Evolutionary conservation across 768 basidiomycete genomes (phyloP), one percentile per base, ranked within the genome.

Genomic region (Lactifluus piperatus): DNA sequence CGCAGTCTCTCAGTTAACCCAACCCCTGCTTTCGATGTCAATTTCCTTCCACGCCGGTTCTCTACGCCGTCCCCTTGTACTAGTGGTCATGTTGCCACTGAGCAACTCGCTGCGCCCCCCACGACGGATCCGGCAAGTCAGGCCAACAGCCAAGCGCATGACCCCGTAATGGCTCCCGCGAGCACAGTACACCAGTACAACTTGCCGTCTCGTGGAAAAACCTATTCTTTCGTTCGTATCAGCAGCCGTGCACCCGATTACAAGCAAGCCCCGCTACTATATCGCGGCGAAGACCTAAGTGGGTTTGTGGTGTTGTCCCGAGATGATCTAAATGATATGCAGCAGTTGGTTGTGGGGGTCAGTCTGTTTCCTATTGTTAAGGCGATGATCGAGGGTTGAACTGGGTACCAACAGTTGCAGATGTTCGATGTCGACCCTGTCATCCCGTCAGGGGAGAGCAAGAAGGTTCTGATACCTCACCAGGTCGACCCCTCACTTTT

Each of bases 341-440:
- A 5, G n/a, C 30, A 24, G 8, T 46, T 64, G 44, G 60, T 62
- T 14, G 56, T 62, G 24, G 53, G 55, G 14, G 63, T 64, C 37
- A 52, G 63, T 55, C 11, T 2, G 24, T 39, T 30, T 26, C 43
- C 22, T 1, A 9, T 16, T 32, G 13, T 24, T 11, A 24, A n/a
- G n/a, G 13, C 13, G 7, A 3, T 22, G 26, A 29, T 6, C 10
- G 1, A 0, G 20, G 24, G 24, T 24, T 62, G n/a, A 60, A 3
- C 34, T 29, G 24, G 37, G 24, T 41, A 8, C 36, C 30, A 30
- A 30, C 37, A 54, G 56, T 20, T 51, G 6, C 56, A 58, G 45
- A 34, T 58, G 52, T 48, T 57, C 14, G 50, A 64, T 13, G 51
- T 14, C 14, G 47, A 57, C 37, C 22, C 18, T 20, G 29, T 47